Evolutionary conservation across 176 grass and related monocot genomes (phyloP), one percentile per base, ranked within the genome.

Genomic region (Oryza rufipogon): DNA sequence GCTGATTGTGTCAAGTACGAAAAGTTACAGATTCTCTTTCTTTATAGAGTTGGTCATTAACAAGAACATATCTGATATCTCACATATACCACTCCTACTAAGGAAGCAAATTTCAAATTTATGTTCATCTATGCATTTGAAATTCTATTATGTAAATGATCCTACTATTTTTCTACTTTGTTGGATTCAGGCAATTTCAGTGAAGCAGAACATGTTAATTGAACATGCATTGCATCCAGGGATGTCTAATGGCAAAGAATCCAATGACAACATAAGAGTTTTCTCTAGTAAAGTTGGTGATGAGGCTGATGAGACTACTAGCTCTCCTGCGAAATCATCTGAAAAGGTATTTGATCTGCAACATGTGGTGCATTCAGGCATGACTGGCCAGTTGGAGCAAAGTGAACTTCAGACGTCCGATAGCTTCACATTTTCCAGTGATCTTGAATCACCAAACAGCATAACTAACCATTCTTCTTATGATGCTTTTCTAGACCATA

Each of bases 151-250:
- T 48, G 11, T 20, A 1, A 16, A 30, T 47, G 32, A 75, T 20
- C 14, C 47, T 54, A 66, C 10, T 81, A 39, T 44, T 78, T 77
- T 22, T 7, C 8, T 20, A 61, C 15, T 90, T 79, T 90, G 19
- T 68, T 84, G 45, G 75, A 85, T 89, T 51, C 91, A 94, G 96
- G 93, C 83, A 38, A 98, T 98, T 89, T 95, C 91, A 1, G 48
- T 92, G 71, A 95, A 98, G 83, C 90, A 98, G 81, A 95, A 85
- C 76, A 90, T 93, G 85, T 87, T 98, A 83, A 98, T 98, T 70
- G 89, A 90, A 56, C 84, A 83, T 6, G 81, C 87, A 3, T 88
- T 90, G 85, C 75, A 66, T 71, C 80, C 85, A 74, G 75, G 74
- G 76, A 83, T 23, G 20, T 12, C 74, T 44, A 61, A 54, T 52